These are phyloP conservation scores for Macrolepiota dolichaula DNA, from an alignment of 768 basidiomycete genomes.

Conservation along the genomic window DNA sequence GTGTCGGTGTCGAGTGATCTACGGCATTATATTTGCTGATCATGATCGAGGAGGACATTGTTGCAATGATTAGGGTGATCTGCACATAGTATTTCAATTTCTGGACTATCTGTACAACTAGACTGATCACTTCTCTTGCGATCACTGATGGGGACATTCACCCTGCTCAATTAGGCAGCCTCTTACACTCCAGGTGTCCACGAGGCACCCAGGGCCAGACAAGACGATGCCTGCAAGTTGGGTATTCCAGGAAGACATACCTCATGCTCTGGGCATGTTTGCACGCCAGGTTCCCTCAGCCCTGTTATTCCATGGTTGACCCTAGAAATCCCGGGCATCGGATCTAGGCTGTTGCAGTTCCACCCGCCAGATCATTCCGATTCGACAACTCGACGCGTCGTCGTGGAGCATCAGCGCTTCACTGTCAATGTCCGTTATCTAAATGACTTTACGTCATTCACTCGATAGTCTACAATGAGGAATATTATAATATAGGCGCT, in stretches of 20 bases:
- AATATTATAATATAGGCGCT: too few species aligned
- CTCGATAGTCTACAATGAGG: too few species aligned
- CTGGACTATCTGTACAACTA: not conserved
- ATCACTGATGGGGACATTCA: slow-evolving; percentile 10
- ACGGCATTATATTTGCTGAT: slow-evolving; percentile 10
- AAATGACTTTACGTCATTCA: slow-evolving; percentile 6
- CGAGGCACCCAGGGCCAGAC: not conserved
- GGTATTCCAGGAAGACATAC: not conserved
- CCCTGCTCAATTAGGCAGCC: not conserved
- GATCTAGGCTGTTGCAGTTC: not conserved
- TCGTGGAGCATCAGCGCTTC: not conserved
- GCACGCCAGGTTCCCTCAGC: not conserved
- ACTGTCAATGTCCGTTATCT: not conserved
- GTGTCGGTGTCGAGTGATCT: not conserved
- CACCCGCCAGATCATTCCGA: not conserved
- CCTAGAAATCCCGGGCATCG: not conserved
- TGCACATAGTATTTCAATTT: slow-evolving; percentile 15
- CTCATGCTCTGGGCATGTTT: not conserved
- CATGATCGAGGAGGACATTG: slow-evolving; percentile 11
- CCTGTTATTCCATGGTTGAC: not conserved
- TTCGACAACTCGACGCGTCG: not conserved
- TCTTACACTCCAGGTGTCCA: not conserved
- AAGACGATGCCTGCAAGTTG: not conserved
- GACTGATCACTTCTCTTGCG: slow-evolving; percentile 8
- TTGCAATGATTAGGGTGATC: slow-evolving; percentile 5